Conservation (phyloP, 768 basidiomycete genomes). For the Trametes punicea region DNA sequence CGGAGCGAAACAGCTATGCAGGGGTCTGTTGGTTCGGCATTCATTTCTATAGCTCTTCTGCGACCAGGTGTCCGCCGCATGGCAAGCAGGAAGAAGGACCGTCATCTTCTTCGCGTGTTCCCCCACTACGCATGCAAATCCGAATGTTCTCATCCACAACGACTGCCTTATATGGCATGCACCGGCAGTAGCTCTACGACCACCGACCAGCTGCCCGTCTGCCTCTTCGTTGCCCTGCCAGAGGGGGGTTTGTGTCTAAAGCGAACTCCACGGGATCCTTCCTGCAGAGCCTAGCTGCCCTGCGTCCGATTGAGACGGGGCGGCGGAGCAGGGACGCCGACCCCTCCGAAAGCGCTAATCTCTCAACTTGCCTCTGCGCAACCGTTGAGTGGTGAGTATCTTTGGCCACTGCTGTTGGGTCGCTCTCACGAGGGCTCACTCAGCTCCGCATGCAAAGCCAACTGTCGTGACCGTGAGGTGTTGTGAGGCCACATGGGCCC, state of each 20-base stretch:
- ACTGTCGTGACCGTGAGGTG: too few relatives aligned
- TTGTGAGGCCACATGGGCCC: too few relatives aligned
- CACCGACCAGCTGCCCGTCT: not conserved
- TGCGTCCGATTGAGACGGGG: slow-evolving; percentile 5
- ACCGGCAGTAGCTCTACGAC: not conserved
- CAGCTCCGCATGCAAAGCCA: too few relatives aligned
- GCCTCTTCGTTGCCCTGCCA: not conserved
- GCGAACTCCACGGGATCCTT: too few relatives aligned
- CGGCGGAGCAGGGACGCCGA: slow-evolving; percentile 12
- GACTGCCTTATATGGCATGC: slow-evolving; percentile 1
- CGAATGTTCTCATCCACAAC: slow-evolving; percentile 6
- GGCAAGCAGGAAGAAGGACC: not conserved
- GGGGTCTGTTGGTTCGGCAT: slow-evolving; percentile 1
- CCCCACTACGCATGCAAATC: not conserved
- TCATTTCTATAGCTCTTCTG: not conserved
- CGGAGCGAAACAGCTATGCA: not conserved
- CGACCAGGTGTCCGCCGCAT: not conserved
- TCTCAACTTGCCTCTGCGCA: too few relatives aligned
- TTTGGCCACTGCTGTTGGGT: too few relatives aligned
- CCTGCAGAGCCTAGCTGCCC: too few relatives aligned
- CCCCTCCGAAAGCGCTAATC: slow-evolving; percentile 9
- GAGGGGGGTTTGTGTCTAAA: too few relatives aligned
- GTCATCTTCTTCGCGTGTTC: not conserved
- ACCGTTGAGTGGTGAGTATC: not conserved
- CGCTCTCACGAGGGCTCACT: too few relatives aligned